Evolutionary conservation across 2,329 filamentous ascomycete species (phyloP).

Genomic region (Cadophora malorum): DNA sequence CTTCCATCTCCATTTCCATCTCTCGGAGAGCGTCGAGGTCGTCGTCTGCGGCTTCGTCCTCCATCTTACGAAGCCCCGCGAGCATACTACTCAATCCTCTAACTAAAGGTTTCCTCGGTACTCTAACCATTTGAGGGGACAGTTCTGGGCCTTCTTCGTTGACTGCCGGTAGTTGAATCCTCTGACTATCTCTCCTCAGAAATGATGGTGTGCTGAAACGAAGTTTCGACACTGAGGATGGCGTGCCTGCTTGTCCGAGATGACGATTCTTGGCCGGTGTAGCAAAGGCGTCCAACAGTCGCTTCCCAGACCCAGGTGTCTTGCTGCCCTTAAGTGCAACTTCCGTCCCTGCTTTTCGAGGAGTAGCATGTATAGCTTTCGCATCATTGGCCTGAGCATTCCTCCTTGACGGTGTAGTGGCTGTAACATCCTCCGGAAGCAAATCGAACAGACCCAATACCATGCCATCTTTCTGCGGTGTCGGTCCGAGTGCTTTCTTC

Average conservation of each 20-base stretch:
- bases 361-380: slow-evolving; percentile 47
- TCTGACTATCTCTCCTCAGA: slow-evolving; percentile 58
- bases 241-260: slow-evolving; percentile 49
- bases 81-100: slow-evolving; percentile 78
- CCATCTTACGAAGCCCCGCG: slow-evolving; percentile 70
- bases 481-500: slow-evolving; percentile 73
- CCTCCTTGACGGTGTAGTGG: slow-evolving; percentile 47
- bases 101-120: slow-evolving; percentile 67
- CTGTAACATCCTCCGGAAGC: slow-evolving; percentile 58
- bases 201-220: slow-evolving; percentile 76
- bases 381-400: slow-evolving; percentile 38
- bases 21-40: slow-evolving; percentile 78
- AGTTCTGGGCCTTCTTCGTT: slow-evolving; percentile 58
- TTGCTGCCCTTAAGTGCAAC: slow-evolving; percentile 36
- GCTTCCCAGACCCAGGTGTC: slow-evolving; percentile 63
- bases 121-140: slow-evolving; percentile 52
- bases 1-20: slow-evolving; percentile 60
- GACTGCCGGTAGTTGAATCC: slow-evolving; percentile 55
- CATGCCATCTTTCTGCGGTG: slow-evolving; percentile 78
- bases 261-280: slow-evolving; percentile 65
- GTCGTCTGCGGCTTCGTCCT: slow-evolving; percentile 74
- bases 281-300: slow-evolving; percentile 67
- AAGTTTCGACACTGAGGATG: slow-evolving; percentile 59
- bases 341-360: slow-evolving; percentile 41
- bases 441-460: slow-evolving; percentile 81